Evolutionary conservation across 768 basidiomycete genomes (phyloP).

Genomic region (Rubroboletus satanas): DNA sequence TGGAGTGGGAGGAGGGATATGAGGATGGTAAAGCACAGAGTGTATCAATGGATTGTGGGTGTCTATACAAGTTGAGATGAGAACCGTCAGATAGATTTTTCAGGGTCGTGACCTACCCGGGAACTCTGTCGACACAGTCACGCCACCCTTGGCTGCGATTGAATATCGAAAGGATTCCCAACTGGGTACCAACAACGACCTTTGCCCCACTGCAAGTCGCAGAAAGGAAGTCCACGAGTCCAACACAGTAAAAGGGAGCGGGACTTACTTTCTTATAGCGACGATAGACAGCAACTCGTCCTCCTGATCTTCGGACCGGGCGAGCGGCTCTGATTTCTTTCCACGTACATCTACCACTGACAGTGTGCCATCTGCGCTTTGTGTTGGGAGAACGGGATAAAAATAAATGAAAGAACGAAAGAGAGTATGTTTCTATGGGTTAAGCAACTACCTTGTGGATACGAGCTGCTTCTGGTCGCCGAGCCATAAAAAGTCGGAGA

Average conservation of each 20-base stretch:
- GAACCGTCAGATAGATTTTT: neutral
- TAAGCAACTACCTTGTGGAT: slow-evolving; percentile 66
- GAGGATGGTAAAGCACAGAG: slow-evolving; percentile 67
- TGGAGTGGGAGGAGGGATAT: slow-evolving; percentile 58
- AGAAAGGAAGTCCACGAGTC: neutral
- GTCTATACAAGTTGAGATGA: slow-evolving; percentile 44
- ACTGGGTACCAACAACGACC: slow-evolving; percentile 82
- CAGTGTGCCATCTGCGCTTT: slow-evolving; percentile 87
- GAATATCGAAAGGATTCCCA: slow-evolving; percentile 87
- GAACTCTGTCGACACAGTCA: slow-evolving; percentile 87
- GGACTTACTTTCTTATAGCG: slow-evolving; percentile 71
- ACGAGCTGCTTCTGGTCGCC: slow-evolving; percentile 81
- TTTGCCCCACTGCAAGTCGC: slow-evolving; percentile 57
- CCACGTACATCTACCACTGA: slow-evolving; percentile 90
- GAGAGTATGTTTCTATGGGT: neutral
- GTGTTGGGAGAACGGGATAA: neutral
- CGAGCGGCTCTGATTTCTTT: slow-evolving; percentile 70
- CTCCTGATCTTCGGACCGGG: slow-evolving; percentile 93
- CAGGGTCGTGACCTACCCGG: slow-evolving; percentile 53
- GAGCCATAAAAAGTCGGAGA: slow-evolving; percentile 87
- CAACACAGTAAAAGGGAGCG: neutral
- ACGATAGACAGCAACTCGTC: slow-evolving; percentile 88
- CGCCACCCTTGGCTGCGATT: slow-evolving; percentile 85
- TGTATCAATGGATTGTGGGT: slow-evolving; percentile 88
- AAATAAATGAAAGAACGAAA: neutral